Evolutionary conservation across 75 land plant species (phyloP), one percentile per base, ranked within the genome.

Genomic region (Selaginella tamariscina): DNA sequence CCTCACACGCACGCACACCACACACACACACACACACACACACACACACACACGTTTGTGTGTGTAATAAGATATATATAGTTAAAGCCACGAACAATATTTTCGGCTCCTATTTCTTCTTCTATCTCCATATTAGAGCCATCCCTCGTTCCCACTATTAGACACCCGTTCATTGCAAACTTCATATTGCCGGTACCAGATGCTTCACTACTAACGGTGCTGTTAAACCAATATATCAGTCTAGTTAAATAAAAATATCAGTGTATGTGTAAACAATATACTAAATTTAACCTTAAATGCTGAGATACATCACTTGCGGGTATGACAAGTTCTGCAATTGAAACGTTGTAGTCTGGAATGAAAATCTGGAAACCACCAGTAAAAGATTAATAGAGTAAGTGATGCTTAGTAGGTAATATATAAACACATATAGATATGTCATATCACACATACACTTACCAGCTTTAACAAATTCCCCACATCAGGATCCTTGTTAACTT

Each of bases 301-400:
- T 88, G 88, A 32, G 88, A 85, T 56, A 88, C 68, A 67, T 85
- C 92, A 68, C 82, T 79, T 57, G 84, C 88, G 20, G 92, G 88
- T 62, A 88, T 83, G 24, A 88, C 74, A 59, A 88, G 44, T 57
- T 88, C 92, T 54, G 92, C 92, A 44, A 85, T 78, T 62, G 86
- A 83, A 24, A 88, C 92, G 76, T 85, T 88, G 68, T 88, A 88
- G 76, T 88, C 92, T 56, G 86, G 86, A 64, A 88, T 72, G 56
- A 85, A 88, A 63, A 88, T 72, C 90, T 87, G 85, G 55, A 64
- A 39, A 65, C 13, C 31, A 31, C 32, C 27, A 18, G n/a, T n/a
- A n/a, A n/a, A n/a, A n/a, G n/a, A n/a, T n/a, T n/a, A 5, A 65
- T 9, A 2, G 66, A 13, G 1, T 13, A 65, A 67, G 59, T 23